phyloP scores from a whole-genome alignment of 495 filamentous ascomycete genomes.

The Neurospora sp. region DNA sequence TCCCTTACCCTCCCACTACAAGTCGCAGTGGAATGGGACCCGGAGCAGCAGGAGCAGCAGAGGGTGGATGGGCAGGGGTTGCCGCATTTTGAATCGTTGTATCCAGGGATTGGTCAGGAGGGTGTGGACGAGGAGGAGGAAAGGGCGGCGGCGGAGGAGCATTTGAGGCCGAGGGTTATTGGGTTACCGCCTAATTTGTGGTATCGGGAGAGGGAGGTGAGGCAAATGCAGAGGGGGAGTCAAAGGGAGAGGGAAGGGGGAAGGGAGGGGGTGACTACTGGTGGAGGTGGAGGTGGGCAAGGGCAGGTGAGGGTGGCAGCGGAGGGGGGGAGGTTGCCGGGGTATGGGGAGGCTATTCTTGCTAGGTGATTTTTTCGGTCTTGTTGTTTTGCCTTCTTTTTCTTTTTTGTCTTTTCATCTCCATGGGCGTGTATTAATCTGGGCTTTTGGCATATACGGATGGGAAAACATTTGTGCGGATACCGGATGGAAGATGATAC shows the following conservation, averaged over 20 bases:
- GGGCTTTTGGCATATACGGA: background rate
- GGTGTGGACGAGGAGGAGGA: slow-evolving; percentile 6
- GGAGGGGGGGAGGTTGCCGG: slow-evolving; percentile 19
- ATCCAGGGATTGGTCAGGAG: background rate
- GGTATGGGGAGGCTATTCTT: slow-evolving; percentile 18
- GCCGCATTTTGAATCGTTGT: slow-evolving; percentile 26
- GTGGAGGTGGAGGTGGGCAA: background rate
- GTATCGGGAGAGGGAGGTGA: background rate
- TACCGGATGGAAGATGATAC: background rate
- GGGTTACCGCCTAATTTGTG: slow-evolving; percentile 20
- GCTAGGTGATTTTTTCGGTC: slow-evolving; percentile 8
- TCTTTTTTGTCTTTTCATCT: background rate
- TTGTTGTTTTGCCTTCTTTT: background rate
- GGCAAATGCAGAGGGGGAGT: background rate
- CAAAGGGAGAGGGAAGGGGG: background rate
- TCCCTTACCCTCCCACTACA: slow-evolving; percentile 69
- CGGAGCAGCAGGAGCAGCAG: slow-evolving; percentile 4
- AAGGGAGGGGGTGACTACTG: background rate
- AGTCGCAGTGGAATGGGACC: slow-evolving; percentile 39
- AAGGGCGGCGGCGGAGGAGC: slow-evolving; percentile 34
- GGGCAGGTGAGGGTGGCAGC: slow-evolving; percentile 1
- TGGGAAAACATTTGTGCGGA: background rate
- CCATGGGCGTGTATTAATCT: background rate
- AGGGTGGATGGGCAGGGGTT: slow-evolving; percentile 6
- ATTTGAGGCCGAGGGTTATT: slow-evolving; percentile 36